phyloP scores from a whole-genome alignment of 805 yeast species.

The Cyberlindnera samutprakarnensis region DNA sequence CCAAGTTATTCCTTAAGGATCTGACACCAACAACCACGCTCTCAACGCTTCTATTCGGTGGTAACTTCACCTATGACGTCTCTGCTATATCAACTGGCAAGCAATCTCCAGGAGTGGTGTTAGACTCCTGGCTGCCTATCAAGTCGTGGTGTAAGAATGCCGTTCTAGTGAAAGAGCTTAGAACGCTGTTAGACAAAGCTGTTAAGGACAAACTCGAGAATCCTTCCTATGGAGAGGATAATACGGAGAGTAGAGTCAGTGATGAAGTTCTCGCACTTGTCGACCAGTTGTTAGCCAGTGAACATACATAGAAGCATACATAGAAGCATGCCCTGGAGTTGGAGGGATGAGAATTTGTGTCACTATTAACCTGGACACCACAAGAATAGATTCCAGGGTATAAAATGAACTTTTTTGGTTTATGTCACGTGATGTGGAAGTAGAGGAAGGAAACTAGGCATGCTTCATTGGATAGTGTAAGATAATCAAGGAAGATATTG shows the following conservation, averaged over 20 bases:
- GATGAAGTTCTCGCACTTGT: conserved; percentile 33
- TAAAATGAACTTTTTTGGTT: too few species aligned
- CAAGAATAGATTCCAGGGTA: too few species aligned
- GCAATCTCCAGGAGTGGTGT: conserved; percentile 73
- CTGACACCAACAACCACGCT: conserved; percentile 73
- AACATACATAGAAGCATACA: conserved; percentile 2
- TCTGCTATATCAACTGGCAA: conserved; percentile 31
- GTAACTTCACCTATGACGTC: conserved; percentile 55
- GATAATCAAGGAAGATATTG: too few species aligned
- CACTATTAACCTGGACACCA: too few species aligned
- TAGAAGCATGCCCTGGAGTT: neutral
- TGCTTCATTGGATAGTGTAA: too few species aligned
- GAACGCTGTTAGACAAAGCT: conserved; percentile 58
- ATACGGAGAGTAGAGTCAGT: conserved; percentile 15
- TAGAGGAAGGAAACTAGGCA: too few species aligned
- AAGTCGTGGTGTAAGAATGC: conserved; percentile 94
- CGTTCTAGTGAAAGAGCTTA: conserved; percentile 66
- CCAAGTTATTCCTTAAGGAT: conserved; percentile 64
- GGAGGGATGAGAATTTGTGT: too few species aligned
- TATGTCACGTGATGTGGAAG: too few species aligned
- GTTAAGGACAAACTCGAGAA: conserved; percentile 53
- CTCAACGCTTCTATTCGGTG: conserved; percentile 77
- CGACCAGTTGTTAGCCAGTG: conserved; percentile 22
- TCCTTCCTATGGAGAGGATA: conserved; percentile 29
- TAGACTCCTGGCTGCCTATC: conserved; percentile 86